These are phyloP conservation scores for Pythium brassicae DNA, from an alignment of 352 stramenopile species.

Conservation along the genomic window DNA sequence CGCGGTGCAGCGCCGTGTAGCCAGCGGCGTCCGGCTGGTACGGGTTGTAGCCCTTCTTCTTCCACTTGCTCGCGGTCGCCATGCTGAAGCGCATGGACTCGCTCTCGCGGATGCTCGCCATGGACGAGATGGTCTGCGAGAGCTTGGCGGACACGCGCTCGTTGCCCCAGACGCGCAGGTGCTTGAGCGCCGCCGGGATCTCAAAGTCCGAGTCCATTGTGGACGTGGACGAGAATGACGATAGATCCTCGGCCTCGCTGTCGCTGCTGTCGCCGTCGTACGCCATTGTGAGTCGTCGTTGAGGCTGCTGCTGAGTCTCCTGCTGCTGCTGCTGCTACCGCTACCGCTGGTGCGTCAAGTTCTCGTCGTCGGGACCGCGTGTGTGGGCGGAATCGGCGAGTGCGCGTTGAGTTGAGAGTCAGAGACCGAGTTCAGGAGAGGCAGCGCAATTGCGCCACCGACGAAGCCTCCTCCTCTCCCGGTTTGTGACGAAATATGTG, in stretches of 20 bases:
- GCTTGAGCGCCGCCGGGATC: slow-evolving; percentile 65
- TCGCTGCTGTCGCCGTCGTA: slow-evolving; percentile 17
- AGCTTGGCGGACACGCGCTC: slow-evolving; percentile 65
- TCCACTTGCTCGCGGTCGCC: slow-evolving; percentile 76
- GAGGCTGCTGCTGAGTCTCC: no score
- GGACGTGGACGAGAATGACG: slow-evolving; percentile 73
- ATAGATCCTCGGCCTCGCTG: slow-evolving; percentile 44
- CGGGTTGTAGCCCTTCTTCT: slow-evolving; percentile 79
- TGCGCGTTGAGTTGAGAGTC: no score
- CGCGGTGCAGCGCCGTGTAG: slow-evolving; percentile 78
- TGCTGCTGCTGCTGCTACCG: no score
- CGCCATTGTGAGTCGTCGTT: no score
- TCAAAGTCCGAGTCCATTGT: slow-evolving; percentile 86
- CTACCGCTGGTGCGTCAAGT: no score
- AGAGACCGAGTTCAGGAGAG: no score
- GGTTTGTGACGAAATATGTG: no score
- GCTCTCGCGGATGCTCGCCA: slow-evolving; percentile 70
- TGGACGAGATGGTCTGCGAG: slow-evolving; percentile 49
- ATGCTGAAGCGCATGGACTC: slow-evolving; percentile 80
- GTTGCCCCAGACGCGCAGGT: slow-evolving; percentile 56
- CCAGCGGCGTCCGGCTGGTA: slow-evolving; percentile 76
- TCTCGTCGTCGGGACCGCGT: no score
- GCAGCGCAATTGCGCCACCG: no score
- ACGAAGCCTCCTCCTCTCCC: no score
- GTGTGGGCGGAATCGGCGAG: no score